phyloP scores from a whole-genome alignment of 306 rosid genomes.

The Cicer bijugum region DNA sequence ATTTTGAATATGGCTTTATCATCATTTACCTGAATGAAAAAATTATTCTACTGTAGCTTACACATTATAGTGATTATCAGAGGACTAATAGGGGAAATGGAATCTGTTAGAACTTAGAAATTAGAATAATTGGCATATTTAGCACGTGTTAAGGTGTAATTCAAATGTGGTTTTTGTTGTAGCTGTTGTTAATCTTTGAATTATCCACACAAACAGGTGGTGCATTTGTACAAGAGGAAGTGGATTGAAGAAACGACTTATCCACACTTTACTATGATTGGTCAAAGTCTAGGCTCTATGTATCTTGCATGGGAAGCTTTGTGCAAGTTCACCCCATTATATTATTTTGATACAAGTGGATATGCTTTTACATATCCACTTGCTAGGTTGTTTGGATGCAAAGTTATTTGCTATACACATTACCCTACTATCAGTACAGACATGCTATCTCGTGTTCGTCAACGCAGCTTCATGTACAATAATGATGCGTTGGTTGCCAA shows the following conservation, averaged over 20 bases:
- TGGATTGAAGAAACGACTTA: conserved; percentile 90
- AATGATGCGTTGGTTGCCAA: conserved; percentile 66
- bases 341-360: conserved; percentile 88
- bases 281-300: conserved; percentile 86
- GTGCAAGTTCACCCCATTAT: conserved; percentile 72
- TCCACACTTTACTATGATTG: conserved; percentile 91
- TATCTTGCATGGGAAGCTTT: conserved; percentile 92
- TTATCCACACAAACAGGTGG: conserved; percentile 59
- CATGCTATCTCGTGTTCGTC: conserved; percentile 94
- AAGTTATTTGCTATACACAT: conserved; percentile 84
- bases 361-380: conserved; percentile 93
- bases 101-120: not conserved
- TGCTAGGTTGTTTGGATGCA: conserved; percentile 87
- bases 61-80: conserved; percentile 4
- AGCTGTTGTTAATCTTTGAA: conserved; percentile 22
- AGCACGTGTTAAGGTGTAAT: not conserved
- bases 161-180: conserved; percentile 8
- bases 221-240: conserved; percentile 78
- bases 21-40: not conserved
- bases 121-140: not conserved
- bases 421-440: conserved; percentile 95
- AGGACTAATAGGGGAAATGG: conserved; percentile 19
- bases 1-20: conserved; percentile 9
- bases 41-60: conserved; percentile 3
- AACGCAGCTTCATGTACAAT: conserved; percentile 73